phyloP scores from a whole-genome alignment of 495 filamentous ascomycete species.

The Tuber borchii region DNA sequence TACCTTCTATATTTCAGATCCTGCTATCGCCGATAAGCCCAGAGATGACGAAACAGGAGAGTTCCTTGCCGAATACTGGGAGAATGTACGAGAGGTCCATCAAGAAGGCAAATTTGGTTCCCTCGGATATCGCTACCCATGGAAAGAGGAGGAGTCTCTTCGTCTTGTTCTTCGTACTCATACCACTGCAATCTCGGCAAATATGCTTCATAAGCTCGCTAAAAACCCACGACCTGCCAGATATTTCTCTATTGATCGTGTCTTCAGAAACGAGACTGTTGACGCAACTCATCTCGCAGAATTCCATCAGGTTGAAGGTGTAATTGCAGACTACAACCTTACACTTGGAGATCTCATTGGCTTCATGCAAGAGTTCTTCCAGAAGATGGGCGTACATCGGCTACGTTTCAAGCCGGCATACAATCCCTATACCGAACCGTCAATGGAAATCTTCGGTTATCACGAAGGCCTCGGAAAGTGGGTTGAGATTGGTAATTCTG shows the following conservation, averaged over 20 bases:
- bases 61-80: conserved; percentile 79
- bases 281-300: conserved; percentile 95
- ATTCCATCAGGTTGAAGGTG: conserved; percentile 97
- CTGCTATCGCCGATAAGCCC: conserved; percentile 66
- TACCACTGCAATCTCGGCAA: conserved; percentile 82
- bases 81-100: conserved; percentile 79
- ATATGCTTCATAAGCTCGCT: conserved; percentile 83
- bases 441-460: conserved; percentile 92
- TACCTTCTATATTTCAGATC: conserved; percentile 96
- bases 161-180: conserved; percentile 90
- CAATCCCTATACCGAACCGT: conserved; percentile 95
- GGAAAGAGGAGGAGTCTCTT: conserved; percentile 79
- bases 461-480: conserved; percentile 84
- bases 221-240: conserved; percentile 71
- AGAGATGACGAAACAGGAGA: conserved; percentile 56
- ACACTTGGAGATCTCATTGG: conserved; percentile 88
- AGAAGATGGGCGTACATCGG: conserved; percentile 83
- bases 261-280: conserved; percentile 93
- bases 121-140: conserved; percentile 91
- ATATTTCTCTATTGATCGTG: conserved; percentile 95
- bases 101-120: conserved; percentile 80
- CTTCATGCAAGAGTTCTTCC: conserved; percentile 95
- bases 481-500: conserved; percentile 95
- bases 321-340: conserved; percentile 90
- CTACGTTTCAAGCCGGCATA: conserved; percentile 96